A percentile compares a stretch with the other conserved stretches of the same genome.
Evolutionary conservation across 345 rosid genomes (phyloP).

Genomic region (Bruguiera gymnorhiza): DNA sequence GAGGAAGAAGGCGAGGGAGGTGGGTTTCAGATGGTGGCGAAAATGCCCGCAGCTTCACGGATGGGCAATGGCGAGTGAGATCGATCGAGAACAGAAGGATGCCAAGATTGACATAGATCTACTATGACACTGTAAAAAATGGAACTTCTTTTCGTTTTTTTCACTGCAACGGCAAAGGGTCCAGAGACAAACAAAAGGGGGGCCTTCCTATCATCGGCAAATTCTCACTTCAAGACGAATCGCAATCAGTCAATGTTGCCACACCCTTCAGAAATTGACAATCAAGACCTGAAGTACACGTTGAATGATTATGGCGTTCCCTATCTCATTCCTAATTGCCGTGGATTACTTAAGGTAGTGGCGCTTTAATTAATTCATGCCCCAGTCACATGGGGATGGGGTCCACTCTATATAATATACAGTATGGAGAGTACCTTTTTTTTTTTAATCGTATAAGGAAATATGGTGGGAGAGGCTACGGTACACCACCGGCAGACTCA

Average conservation of each 20-base stretch:
- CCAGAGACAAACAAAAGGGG: neutral
- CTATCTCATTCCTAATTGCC: too few species aligned
- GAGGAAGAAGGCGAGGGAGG: constrained; percentile 22
- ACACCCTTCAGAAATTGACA: too few species aligned
- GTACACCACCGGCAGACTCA: constrained; percentile 2
- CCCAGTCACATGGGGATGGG: constrained; percentile 23
- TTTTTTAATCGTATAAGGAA: constrained; percentile 4
- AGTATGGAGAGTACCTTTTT: constrained; percentile 8
- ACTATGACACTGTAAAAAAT: neutral
- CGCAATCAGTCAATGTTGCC: too few species aligned
- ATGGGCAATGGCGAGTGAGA: constrained; percentile 12
- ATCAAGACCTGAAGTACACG: too few species aligned
- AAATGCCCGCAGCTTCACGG: constrained; percentile 1
- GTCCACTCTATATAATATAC: constrained; percentile 15
- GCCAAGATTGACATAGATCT: too few species aligned
- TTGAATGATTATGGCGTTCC: too few species aligned
- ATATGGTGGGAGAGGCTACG: constrained; percentile 1
- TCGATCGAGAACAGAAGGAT: neutral
- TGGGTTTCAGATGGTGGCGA: constrained; percentile 22
- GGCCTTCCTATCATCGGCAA: too few species aligned
- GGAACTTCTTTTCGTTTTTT: constrained; percentile 4
- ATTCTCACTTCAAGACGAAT: too few species aligned
- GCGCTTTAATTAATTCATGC: neutral
- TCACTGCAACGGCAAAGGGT: neutral
- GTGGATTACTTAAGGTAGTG: too few species aligned